Conservation (phyloP, 345 rosid genomes). For the Acer campestre region DNA sequence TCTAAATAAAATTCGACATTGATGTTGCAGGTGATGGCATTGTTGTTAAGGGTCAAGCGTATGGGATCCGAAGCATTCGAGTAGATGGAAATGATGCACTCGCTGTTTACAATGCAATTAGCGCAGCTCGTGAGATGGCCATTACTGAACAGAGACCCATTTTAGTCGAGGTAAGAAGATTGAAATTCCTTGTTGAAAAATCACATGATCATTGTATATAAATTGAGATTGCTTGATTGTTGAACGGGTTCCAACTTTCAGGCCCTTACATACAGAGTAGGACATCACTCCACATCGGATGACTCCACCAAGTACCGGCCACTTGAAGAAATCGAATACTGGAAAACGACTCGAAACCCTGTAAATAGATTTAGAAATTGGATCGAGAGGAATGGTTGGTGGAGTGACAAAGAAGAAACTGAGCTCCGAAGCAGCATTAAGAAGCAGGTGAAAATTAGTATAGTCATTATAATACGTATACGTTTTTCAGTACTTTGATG, state of each 20-base stretch:
- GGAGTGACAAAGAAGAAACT: slow-evolving; percentile 61
- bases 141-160: slow-evolving; percentile 61
- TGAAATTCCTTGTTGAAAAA: too few relatives aligned
- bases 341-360: slow-evolving; percentile 69
- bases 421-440: slow-evolving; percentile 51
- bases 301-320: slow-evolving; percentile 81
- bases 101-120: slow-evolving; percentile 67
- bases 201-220: too few relatives aligned
- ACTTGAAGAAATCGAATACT: slow-evolving; percentile 60
- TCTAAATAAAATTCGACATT: background rate
- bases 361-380: slow-evolving; percentile 67
- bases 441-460: slow-evolving; percentile 46
- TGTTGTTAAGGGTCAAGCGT: slow-evolving; percentile 74
- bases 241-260: slow-evolving; percentile 17
- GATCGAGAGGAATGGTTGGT: slow-evolving; percentile 74
- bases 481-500: too few relatives aligned
- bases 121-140: slow-evolving; percentile 65
- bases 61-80: slow-evolving; percentile 79
- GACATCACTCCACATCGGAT: slow-evolving; percentile 88
- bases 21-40: slow-evolving; percentile 76
- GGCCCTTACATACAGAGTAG: slow-evolving; percentile 76
- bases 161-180: slow-evolving; percentile 52
- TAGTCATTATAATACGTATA: too few relatives aligned
- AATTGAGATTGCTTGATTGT: background rate
- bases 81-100: slow-evolving; percentile 86